Evolutionary conservation across 768 basidiomycete genomes (phyloP).

Genomic region (Crepidotus variabilis): DNA sequence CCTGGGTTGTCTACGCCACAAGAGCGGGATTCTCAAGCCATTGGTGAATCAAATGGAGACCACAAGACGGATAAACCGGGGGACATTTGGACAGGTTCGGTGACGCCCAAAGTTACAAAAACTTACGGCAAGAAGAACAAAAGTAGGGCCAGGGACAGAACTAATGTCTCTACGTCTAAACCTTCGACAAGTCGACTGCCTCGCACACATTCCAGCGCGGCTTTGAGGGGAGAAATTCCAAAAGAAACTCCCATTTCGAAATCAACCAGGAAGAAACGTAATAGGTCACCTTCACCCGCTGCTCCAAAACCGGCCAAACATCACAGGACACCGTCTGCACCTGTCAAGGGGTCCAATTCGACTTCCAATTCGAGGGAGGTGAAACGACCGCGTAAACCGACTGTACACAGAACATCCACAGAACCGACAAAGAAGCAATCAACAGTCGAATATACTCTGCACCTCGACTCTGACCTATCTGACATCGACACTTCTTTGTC

Average conservation of each 20-base stretch:
- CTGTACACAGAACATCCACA: not conserved
- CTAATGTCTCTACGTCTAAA: not conserved
- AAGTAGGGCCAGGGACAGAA: not conserved
- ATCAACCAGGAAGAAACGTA: not conserved
- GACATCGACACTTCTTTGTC: conserved; percentile 8
- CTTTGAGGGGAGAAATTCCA: not conserved
- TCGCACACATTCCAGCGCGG: not conserved
- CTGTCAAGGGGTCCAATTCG: not conserved
- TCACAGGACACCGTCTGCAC: not conserved
- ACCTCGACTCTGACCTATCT: conserved; percentile 1
- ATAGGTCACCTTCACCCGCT: not conserved
- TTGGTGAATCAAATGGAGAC: not conserved
- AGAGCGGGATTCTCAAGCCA: not conserved
- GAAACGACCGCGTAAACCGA: not conserved
- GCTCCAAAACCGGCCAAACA: not conserved
- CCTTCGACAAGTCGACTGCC: not conserved
- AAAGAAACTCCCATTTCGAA: not conserved
- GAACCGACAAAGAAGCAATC: not conserved
- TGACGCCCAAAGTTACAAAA: not conserved
- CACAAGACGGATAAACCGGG: not conserved
- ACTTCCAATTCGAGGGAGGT: not conserved
- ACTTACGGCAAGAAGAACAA: not conserved
- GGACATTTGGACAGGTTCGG: not conserved
- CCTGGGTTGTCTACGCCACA: not conserved
- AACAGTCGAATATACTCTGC: no score